Evolutionary conservation across 2,329 filamentous ascomycete species (phyloP).

Genomic region (Penicillium sp.): DNA sequence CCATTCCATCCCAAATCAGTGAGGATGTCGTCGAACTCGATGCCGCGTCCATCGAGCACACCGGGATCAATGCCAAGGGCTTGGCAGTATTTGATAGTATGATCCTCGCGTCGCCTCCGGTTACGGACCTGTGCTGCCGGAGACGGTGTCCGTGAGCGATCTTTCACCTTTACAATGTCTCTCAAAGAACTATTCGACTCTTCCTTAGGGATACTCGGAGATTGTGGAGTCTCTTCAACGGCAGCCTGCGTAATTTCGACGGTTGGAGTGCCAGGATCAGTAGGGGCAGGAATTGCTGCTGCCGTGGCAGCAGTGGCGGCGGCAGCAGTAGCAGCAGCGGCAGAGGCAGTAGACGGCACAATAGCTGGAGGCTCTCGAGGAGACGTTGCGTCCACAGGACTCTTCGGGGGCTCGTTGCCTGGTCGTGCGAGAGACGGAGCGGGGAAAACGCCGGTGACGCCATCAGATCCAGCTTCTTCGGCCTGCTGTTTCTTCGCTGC

Average conservation of each 20-base stretch:
- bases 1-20: constrained; percentile 89
- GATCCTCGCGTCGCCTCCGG: constrained; percentile 64
- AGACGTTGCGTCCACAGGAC: constrained; percentile 21
- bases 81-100: constrained; percentile 75
- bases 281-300: too few species aligned
- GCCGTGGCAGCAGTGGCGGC: too few species aligned
- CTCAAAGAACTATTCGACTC: constrained; percentile 24
- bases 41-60: constrained; percentile 71
- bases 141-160: constrained; percentile 34
- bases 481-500: constrained; percentile 54
- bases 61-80: constrained; percentile 73
- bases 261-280: constrained; percentile 26
- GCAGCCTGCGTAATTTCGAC: constrained; percentile 40
- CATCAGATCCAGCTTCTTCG: constrained; percentile 71
- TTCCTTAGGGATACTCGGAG: constrained; percentile 21
- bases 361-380: constrained; percentile 8
- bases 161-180: constrained; percentile 23
- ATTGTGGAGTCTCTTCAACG: constrained; percentile 29
- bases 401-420: constrained; percentile 40
- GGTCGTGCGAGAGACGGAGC: constrained; percentile 58
- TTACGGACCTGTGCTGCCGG: constrained; percentile 51
- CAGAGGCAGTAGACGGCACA: constrained; percentile 12
- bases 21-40: constrained; percentile 78
- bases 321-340: too few species aligned
- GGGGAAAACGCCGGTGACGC: constrained; percentile 83